phyloP scores from a whole-genome alignment of 1,139 yeast species.

The Taiozyma sp. region DNA sequence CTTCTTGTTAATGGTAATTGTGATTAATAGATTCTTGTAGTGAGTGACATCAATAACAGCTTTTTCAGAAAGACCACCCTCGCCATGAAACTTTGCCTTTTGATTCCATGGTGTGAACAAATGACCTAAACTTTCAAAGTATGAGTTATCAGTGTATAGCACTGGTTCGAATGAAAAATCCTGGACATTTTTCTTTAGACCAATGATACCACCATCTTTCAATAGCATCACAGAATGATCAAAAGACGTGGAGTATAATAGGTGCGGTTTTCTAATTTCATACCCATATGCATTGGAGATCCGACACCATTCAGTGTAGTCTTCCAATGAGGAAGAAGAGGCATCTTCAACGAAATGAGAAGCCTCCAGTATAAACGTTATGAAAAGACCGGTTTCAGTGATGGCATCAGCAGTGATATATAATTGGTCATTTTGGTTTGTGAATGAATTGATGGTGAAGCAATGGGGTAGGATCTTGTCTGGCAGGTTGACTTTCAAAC shows the following conservation, averaged over 20 bases:
- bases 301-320: constrained; percentile 47
- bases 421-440: constrained; percentile 6
- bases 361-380: constrained; percentile 27
- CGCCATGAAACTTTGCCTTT: constrained; percentile 9
- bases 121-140: constrained; percentile 38
- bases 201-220: constrained; percentile 67
- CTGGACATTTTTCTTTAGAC: constrained; percentile 36
- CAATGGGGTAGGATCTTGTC: constrained; percentile 22
- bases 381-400: constrained; percentile 30
- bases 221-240: constrained; percentile 49
- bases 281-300: constrained; percentile 72
- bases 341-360: constrained; percentile 22
- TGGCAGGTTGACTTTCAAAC: constrained; percentile 24
- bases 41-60: constrained; percentile 27
- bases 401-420: constrained; percentile 28
- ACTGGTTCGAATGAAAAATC: constrained; percentile 43
- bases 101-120: constrained; percentile 25
- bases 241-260: constrained; percentile 42
- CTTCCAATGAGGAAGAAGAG: constrained; percentile 9
- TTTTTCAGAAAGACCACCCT: constrained; percentile 25
- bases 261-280: constrained; percentile 61
- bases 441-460: constrained; percentile 13
- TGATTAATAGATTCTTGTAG: constrained; percentile 25
- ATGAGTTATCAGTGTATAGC: constrained; percentile 53
- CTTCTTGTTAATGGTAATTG: constrained; percentile 43